Base-by-base conservation (phyloP, 2,329 filamentous ascomycete genomes). In the Paracorniculantispora psalliotae region DNA sequence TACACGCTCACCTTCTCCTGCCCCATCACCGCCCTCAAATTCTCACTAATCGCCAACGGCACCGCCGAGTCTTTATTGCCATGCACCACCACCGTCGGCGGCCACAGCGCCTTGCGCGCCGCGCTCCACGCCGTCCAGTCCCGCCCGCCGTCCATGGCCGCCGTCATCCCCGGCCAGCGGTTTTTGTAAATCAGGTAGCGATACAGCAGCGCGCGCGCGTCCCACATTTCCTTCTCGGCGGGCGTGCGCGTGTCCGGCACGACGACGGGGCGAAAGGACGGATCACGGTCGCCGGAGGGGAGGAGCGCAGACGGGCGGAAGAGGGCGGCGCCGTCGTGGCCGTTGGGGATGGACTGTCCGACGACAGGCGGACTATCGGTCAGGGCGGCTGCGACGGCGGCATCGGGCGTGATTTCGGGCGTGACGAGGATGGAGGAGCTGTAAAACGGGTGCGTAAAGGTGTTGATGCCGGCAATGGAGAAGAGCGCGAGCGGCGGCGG, bases 371-470 rank as follows among this genome's bases (percentile, higher is more conserved):
- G 66, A 5, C 66, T n/a, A n/a, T n/a, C 61, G 4, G 62, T 28
- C 3, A 72, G 63, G 54, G 64, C 61, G 1, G 62, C 57, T 3
- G 60, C 63, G 50, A 72, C 63, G 13, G 67, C 64, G 1, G 63
- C 58, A 26, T 67, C 64, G 1, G 55, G 28, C 26, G 72, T 67
- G 17, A 66, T 68, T 7, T 69, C 65, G 0, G 68, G 64, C 1
- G 65, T 64, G 23, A 69, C 62, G 2, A 70, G 66, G 0, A 61
- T 62, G 8, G 71, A 74, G 1, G 71, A 73, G 61, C 67, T 68
- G 65, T 72, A 75, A 64, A 73, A 73, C 5, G 56, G 59, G 51
- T 74, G 72, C 25, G 65, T 68, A 57, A 73, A 73, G 9, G 71
- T 72, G 49, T 69, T 65, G 61, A 75, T 73, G 30, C 72, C 72